Percentiles rank a stretch among this genome's conserved stretches.
These are phyloP conservation scores for Grifola frondosa DNA, from an alignment of 1,284 basidiomycete genomes.

Conservation along the genomic window DNA sequence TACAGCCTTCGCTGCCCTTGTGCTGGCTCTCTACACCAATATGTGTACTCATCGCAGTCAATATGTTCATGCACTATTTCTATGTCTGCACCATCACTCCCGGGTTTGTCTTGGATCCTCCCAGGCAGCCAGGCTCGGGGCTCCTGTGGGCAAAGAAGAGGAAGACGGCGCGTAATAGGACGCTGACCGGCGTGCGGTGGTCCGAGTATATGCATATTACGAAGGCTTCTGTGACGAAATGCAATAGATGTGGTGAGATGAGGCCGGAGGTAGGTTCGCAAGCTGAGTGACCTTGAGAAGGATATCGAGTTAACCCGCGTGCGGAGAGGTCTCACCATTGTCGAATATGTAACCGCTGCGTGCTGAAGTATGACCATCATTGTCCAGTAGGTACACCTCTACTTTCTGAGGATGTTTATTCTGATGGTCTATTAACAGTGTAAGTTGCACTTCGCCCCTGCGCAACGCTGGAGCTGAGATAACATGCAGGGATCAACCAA, in stretches of 20 bases:
- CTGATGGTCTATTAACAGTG: slow-evolving; percentile 35
- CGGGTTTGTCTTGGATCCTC: slow-evolving; percentile 64
- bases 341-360: slow-evolving; percentile 87
- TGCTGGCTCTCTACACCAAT: slow-evolving; percentile 60
- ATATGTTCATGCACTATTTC: slow-evolving; percentile 83
- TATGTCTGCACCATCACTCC: slow-evolving; percentile 78
- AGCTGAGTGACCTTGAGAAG: background rate
- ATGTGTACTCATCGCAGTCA: slow-evolving; percentile 75
- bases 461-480: slow-evolving; percentile 8
- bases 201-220: slow-evolving; percentile 49
- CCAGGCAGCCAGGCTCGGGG: slow-evolving; percentile 38
- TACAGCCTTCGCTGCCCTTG: slow-evolving; percentile 55
- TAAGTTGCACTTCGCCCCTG: slow-evolving; percentile 28
- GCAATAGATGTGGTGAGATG: slow-evolving; percentile 65
- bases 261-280: slow-evolving; percentile 77
- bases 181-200: slow-evolving; percentile 39
- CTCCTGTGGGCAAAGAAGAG: slow-evolving; percentile 55
- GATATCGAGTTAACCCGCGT: background rate
- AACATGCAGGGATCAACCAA: slow-evolving; percentile 89
- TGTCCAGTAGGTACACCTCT: slow-evolving; percentile 67
- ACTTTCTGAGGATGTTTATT: background rate
- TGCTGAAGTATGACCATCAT: slow-evolving; percentile 94
- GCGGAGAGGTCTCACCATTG: slow-evolving; percentile 92
- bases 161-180: slow-evolving; percentile 21
- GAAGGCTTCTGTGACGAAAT: slow-evolving; percentile 54